A percentile compares a stretch with the other conserved stretches of the same genome.
Conservation (phyloP, 148 eudicot genomes). For the Chenopodium formosanum region DNA sequence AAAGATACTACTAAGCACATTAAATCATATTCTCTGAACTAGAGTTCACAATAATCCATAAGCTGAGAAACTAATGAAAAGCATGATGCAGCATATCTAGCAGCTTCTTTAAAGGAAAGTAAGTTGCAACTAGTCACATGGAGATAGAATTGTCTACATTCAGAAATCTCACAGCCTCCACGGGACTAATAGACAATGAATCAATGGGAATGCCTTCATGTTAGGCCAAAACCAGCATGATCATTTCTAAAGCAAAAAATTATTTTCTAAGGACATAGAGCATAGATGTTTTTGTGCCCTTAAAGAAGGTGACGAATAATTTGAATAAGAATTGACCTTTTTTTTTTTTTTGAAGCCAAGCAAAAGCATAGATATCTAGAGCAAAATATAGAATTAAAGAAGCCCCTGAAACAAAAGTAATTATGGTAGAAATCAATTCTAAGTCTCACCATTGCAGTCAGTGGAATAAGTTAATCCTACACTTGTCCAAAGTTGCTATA, state of each 20-base stretch:
- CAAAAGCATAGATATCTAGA: background rate
- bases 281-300: too few species aligned
- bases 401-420: background rate
- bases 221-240: slow-evolving; percentile 71
- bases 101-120: slow-evolving; percentile 61
- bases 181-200: slow-evolving; percentile 51
- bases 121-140: slow-evolving; percentile 43
- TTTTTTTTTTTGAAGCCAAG: background rate
- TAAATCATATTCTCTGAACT: background rate
- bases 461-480: slow-evolving; percentile 54
- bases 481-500: slow-evolving; percentile 44
- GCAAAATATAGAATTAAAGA: background rate
- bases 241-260: slow-evolving; percentile 22
- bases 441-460: slow-evolving; percentile 26
- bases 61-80: slow-evolving; percentile 72
- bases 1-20: background rate
- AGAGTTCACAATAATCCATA: background rate
- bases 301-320: too few species aligned
- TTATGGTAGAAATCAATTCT: background rate
- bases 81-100: slow-evolving; percentile 62
- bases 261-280: background rate
- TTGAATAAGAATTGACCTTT: background rate
- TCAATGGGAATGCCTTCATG: slow-evolving; percentile 67
- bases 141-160: slow-evolving; percentile 53
- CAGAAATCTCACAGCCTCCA: slow-evolving; percentile 57